These are phyloP conservation scores for Hypoxylon sp. DNA, from an alignment of 2,329 filamentous ascomycete genomes.

Conservation along the genomic window DNA sequence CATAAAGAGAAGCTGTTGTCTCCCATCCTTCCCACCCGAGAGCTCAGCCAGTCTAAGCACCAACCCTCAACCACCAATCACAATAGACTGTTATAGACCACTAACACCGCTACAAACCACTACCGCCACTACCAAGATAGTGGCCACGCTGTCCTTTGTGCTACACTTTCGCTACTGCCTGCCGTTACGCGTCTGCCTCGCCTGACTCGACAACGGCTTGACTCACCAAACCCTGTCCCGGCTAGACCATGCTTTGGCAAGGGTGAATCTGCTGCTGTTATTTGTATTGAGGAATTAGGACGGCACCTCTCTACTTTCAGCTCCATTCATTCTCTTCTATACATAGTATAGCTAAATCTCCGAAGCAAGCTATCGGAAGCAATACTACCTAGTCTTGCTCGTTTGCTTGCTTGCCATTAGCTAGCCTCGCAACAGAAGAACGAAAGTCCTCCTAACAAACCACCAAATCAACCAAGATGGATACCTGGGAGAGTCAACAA, in stretches of 20 bases:
- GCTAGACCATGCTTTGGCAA: slow-evolving; percentile 45
- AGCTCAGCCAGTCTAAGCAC: slow-evolving; percentile 15
- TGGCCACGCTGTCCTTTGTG: slow-evolving; percentile 39
- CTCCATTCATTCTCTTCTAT: slow-evolving; percentile 31
- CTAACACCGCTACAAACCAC: too few relatives aligned
- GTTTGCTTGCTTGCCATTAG: slow-evolving; percentile 13
- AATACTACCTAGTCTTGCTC: slow-evolving; percentile 25
- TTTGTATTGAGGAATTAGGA: slow-evolving; percentile 59
- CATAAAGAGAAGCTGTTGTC: slow-evolving; percentile 45
- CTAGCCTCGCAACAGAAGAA: slow-evolving; percentile 36
- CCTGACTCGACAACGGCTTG: slow-evolving; percentile 41
- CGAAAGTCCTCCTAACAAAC: slow-evolving; percentile 41
- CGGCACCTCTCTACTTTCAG: slow-evolving; percentile 56
- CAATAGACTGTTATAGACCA: slow-evolving; percentile 1
- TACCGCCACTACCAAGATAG: background rate
- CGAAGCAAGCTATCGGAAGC: slow-evolving; percentile 27
- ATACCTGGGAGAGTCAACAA: slow-evolving; percentile 57
- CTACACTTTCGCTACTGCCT: slow-evolving; percentile 21
- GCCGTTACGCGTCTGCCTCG: slow-evolving; percentile 11
- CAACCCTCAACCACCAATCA: slow-evolving; percentile 16
- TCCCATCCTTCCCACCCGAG: slow-evolving; percentile 18
- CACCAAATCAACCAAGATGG: slow-evolving; percentile 55
- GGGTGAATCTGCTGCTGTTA: slow-evolving; percentile 49
- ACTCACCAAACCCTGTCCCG: slow-evolving; percentile 40
- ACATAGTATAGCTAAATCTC: slow-evolving; percentile 28